Conservation (phyloP, 202 grass and related monocot genomes). For the Eragrostis tef region DNA sequence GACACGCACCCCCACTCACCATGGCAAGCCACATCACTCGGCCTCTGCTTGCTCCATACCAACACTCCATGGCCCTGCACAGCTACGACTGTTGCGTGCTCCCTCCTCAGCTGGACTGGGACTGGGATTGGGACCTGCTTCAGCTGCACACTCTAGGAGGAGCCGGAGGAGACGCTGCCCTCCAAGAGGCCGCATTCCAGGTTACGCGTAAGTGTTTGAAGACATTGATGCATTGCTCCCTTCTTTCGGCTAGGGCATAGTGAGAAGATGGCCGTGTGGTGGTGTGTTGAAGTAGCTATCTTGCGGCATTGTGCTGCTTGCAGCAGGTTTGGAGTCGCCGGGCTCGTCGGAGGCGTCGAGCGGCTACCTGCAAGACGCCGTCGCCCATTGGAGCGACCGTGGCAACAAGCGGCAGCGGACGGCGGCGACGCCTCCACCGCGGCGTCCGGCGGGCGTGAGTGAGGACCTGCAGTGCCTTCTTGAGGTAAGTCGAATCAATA, state of each 20-base stretch:
- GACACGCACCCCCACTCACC: not conserved
- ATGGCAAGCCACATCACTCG: slow-evolving; percentile 43
- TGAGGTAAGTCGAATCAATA: slow-evolving; percentile 49
- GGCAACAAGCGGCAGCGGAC: slow-evolving; percentile 67
- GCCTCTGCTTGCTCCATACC: slow-evolving; percentile 9
- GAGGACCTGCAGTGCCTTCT: slow-evolving; percentile 72
- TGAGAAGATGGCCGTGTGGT: not conserved
- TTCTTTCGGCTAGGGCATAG: slow-evolving; percentile 24
- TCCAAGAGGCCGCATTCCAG: slow-evolving; percentile 36
- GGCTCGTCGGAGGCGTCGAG: slow-evolving; percentile 58
- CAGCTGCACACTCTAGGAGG: slow-evolving; percentile 16
- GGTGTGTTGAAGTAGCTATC: not conserved
- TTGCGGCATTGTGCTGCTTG: slow-evolving; percentile 4
- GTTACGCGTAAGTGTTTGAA: slow-evolving; percentile 43
- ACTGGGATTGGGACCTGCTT: slow-evolving; percentile 19
- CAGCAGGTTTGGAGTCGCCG: slow-evolving; percentile 65
- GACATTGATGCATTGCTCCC: not conserved
- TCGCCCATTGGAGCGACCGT: slow-evolving; percentile 50
- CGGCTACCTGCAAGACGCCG: slow-evolving; percentile 65
- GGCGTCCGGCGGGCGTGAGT: slow-evolving; percentile 34
- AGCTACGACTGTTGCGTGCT: slow-evolving; percentile 39
- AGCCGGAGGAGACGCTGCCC: not conserved
- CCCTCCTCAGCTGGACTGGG: slow-evolving; percentile 49
- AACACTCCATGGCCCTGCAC: slow-evolving; percentile 57
- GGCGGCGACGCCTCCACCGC: slow-evolving; percentile 24